phyloP scores from a whole-genome alignment of 805 yeast genomes.

The Wickerhamiella brachini region DNA sequence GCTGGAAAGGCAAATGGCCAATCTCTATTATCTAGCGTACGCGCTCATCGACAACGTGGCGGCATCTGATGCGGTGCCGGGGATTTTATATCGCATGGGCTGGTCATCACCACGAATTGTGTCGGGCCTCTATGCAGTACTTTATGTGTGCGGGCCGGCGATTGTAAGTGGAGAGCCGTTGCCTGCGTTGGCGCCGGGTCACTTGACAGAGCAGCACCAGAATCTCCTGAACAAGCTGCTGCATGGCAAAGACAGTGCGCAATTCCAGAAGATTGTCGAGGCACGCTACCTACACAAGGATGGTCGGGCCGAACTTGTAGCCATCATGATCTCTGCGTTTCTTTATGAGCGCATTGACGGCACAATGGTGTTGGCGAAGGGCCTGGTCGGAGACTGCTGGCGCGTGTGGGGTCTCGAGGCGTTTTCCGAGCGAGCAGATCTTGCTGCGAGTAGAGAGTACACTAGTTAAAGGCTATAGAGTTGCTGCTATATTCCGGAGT shows the following conservation, averaged over 20 bases:
- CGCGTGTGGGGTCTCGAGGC: background rate
- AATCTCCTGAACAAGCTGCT: background rate
- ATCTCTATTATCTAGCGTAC: slow-evolving; percentile 17
- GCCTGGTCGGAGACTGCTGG: slow-evolving; percentile 23
- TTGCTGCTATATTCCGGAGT: too few relatives aligned
- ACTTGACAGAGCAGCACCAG: slow-evolving; percentile 6
- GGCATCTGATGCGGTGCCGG: slow-evolving; percentile 15
- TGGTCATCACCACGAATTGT: slow-evolving; percentile 20
- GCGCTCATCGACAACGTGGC: slow-evolving; percentile 18
- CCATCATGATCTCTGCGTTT: slow-evolving; percentile 17
- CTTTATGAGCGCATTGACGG: slow-evolving; percentile 24
- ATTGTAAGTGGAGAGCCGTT: slow-evolving; percentile 20
- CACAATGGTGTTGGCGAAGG: slow-evolving; percentile 20
- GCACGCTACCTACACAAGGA: slow-evolving; percentile 10
- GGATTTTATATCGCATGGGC: slow-evolving; percentile 17
- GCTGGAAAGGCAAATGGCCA: slow-evolving; percentile 17
- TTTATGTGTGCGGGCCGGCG: slow-evolving; percentile 23
- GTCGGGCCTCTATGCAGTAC: slow-evolving; percentile 19
- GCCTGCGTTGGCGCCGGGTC: slow-evolving; percentile 23
- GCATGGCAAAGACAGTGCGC: background rate
- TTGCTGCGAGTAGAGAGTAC: background rate
- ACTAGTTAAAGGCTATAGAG: too few relatives aligned
- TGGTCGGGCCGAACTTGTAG: slow-evolving; percentile 16
- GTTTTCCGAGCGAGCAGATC: background rate
- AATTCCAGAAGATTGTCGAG: background rate